These are phyloP conservation scores for Phlyctochytrium bullatum DNA, from an alignment of 192 early-diverging fungal species.

Conservation along the genomic window DNA sequence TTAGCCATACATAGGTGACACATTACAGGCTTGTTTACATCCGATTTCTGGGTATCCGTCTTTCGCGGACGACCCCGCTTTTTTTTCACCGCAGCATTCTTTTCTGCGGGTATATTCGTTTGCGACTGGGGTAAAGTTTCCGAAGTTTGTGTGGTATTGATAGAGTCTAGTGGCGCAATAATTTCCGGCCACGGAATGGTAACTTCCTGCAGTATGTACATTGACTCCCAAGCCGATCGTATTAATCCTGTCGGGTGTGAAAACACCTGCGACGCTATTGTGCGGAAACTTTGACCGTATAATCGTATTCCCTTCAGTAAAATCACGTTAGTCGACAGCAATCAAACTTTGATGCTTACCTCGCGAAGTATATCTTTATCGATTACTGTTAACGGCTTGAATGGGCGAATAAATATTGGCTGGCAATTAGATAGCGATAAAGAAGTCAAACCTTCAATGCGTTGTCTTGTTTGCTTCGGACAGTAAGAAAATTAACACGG, in stretches of 20 bases:
- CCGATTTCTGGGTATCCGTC: not conserved
- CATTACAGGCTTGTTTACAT: not conserved
- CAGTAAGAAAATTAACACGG: constrained; percentile 7
- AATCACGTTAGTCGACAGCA: not conserved
- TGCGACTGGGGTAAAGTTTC: constrained; percentile 1
- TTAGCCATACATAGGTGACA: not conserved
- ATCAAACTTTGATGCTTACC: not conserved
- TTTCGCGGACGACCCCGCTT: not conserved
- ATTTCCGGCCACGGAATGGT: not conserved
- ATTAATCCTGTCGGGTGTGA: not conserved
- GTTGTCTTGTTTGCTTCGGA: constrained; percentile 9
- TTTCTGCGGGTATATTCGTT: no score
- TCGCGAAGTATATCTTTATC: constrained; percentile 20
- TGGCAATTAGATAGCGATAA: not conserved
- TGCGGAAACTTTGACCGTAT: not conserved
- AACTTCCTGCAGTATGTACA: not conserved
- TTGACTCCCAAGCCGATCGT: not conserved
- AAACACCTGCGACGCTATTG: not conserved
- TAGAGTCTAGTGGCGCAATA: no score
- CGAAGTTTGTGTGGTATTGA: not conserved
- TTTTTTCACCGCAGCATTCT: no score
- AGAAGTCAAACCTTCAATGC: constrained; percentile 1
- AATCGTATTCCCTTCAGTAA: not conserved
- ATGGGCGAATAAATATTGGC: constrained; percentile 12
- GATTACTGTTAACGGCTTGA: constrained; percentile 16